These are phyloP conservation scores for Paecilomyces variotii DNA, from an alignment of 2,329 filamentous ascomycete species.

Conservation along the genomic window DNA sequence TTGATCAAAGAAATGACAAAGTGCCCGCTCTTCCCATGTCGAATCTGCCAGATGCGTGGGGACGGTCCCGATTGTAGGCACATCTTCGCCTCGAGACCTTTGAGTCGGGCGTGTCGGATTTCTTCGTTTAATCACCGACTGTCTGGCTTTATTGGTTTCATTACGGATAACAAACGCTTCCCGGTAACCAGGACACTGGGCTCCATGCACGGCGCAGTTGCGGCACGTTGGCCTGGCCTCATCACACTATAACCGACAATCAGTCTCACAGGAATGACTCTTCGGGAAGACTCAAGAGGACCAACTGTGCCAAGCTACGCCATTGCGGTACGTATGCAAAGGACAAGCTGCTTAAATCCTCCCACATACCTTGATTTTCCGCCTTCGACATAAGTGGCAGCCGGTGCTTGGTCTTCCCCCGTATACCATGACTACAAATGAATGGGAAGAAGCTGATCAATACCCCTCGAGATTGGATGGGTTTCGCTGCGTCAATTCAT, in stretches of 20 bases:
- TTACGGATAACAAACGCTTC: slow-evolving; percentile 27
- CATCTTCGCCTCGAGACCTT: neutral
- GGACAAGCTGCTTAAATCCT: neutral
- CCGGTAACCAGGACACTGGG: slow-evolving; percentile 30
- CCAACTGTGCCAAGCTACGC: no score
- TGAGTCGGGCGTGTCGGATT: neutral
- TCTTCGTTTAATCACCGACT: neutral
- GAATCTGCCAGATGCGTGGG: slow-evolving; percentile 18
- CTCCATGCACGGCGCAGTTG: slow-evolving; percentile 28
- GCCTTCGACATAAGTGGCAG: slow-evolving; percentile 32
- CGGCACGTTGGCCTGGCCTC: slow-evolving; percentile 28
- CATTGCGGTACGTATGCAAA: neutral
- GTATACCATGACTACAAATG: slow-evolving; percentile 28
- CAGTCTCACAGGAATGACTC: neutral
- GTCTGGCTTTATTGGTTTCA: slow-evolving; percentile 23
- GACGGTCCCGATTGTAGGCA: slow-evolving; percentile 4
- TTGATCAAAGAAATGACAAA: slow-evolving; percentile 36
- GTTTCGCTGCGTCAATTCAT: neutral
- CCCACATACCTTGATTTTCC: slow-evolving; percentile 30
- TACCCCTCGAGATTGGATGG: neutral
- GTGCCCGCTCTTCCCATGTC: slow-evolving; percentile 28
- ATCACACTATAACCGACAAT: slow-evolving; percentile 21
- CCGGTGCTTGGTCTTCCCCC: slow-evolving; percentile 32
- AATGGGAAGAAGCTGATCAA: slow-evolving; percentile 1
- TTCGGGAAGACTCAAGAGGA: neutral